Conservation (phyloP, 257 asterid species). For the Prunella vulgaris region DNA sequence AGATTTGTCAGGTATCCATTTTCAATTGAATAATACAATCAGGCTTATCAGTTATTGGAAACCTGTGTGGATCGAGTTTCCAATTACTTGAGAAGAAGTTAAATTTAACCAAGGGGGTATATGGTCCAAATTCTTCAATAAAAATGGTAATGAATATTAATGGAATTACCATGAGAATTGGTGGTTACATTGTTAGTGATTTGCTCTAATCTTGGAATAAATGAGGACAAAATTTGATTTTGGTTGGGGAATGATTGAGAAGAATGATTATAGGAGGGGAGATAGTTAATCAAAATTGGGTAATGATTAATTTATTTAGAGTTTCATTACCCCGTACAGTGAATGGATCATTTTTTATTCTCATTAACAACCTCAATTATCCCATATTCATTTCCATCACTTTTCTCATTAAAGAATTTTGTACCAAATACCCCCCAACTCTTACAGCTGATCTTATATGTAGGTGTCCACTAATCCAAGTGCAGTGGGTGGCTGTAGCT, state of each 20-base stretch:
- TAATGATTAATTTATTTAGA: not conserved
- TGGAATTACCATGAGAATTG: not conserved
- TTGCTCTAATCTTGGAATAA: not conserved
- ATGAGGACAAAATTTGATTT: not conserved
- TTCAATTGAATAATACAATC: not conserved
- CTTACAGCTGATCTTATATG: not conserved
- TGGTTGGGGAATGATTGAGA: not conserved
- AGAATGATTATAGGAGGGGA: not conserved
- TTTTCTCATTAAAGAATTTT: no score
- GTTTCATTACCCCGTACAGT: not conserved
- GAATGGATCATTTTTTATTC: not conserved
- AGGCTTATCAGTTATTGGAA: not conserved
- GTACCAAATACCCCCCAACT: not conserved
- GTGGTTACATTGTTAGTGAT: not conserved
- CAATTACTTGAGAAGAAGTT: not conserved
- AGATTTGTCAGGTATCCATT: not conserved
- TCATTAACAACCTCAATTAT: not conserved
- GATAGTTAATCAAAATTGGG: not conserved
- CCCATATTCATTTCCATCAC: not conserved
- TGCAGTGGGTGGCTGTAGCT: conserved; percentile 96
- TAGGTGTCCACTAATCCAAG: conserved; percentile 92
- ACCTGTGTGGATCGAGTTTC: not conserved
- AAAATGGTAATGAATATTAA: not conserved
- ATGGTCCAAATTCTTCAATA: not conserved
- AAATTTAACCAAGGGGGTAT: not conserved